These are phyloP conservation scores for Trametes polyzona DNA, from an alignment of 1,284 basidiomycete genomes.

Conservation along the genomic window DNA sequence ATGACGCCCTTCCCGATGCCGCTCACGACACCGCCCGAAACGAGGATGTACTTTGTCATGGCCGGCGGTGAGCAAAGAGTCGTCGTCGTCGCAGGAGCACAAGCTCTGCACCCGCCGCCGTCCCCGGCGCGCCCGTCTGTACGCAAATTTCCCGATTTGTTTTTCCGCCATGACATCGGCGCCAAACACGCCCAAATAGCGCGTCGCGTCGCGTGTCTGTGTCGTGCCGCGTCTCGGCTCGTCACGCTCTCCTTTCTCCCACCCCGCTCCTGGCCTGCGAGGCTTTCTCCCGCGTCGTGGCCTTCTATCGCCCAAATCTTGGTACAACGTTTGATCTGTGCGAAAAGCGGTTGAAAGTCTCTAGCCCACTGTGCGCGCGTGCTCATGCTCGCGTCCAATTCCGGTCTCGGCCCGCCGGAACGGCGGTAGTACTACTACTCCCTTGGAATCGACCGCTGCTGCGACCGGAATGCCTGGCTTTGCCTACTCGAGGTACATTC, in stretches of 20 bases:
- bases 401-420: neutral
- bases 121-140: slow-evolving; percentile 3
- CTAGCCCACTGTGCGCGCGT: too few relatives aligned
- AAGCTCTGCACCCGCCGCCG: slow-evolving; percentile 27
- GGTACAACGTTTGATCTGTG: too few relatives aligned
- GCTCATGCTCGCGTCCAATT: neutral
- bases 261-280: neutral
- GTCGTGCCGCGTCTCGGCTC: neutral
- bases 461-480: too few relatives aligned
- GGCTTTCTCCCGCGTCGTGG: neutral
- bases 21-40: slow-evolving; percentile 91
- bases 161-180: slow-evolving; percentile 10
- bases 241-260: neutral
- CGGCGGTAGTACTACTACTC: neutral
- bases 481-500: too few relatives aligned
- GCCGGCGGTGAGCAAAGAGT: neutral
- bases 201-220: slow-evolving; percentile 22
- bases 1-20: slow-evolving; percentile 96
- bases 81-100: slow-evolving; percentile 23
- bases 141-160: slow-evolving; percentile 20
- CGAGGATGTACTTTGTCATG: slow-evolving; percentile 91
- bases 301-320: neutral
- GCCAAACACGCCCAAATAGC: slow-evolving; percentile 25
- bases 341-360: too few relatives aligned
- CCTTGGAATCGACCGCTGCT: too few relatives aligned